Evolutionary conservation across 495 filamentous ascomycete genomes (phyloP).

Genomic region (Achaetomiella virescens): DNA sequence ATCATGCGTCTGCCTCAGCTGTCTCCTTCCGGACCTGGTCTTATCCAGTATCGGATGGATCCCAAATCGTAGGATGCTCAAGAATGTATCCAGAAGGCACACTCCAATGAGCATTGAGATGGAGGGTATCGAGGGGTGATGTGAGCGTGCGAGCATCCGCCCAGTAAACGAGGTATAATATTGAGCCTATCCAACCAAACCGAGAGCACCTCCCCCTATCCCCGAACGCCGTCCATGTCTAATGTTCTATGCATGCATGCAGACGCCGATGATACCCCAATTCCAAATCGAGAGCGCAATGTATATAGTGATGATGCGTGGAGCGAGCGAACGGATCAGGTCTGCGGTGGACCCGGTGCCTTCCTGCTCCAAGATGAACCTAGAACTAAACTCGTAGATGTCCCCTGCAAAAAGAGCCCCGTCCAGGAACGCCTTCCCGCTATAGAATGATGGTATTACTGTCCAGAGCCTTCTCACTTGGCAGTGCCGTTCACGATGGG

Average conservation of each 20-base stretch:
- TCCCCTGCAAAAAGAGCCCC: background rate
- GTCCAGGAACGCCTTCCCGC: background rate
- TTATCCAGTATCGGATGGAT: too few species aligned
- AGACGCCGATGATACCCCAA: background rate
- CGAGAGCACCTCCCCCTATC: constrained; percentile 5
- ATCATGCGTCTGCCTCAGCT: too few species aligned
- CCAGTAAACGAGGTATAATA: background rate
- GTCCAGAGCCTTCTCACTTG: background rate
- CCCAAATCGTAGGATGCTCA: background rate
- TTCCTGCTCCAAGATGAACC: background rate
- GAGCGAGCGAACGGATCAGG: too few species aligned
- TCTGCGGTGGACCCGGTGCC: background rate
- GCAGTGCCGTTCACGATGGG: constrained; percentile 2
- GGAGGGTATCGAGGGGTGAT: background rate
- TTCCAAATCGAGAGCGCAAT: background rate
- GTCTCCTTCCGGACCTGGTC: too few species aligned
- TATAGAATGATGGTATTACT: background rate
- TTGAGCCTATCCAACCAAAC: background rate
- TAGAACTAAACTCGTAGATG: background rate
- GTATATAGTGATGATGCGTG: background rate
- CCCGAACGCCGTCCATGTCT: constrained; percentile 8
- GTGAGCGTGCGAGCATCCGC: background rate
- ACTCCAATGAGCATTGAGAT: background rate
- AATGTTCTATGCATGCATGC: constrained; percentile 3
- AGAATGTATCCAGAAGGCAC: background rate